phyloP scores from a whole-genome alignment of 192 early-diverging fungal genomes.

The Allomyces arbusculus region DNA sequence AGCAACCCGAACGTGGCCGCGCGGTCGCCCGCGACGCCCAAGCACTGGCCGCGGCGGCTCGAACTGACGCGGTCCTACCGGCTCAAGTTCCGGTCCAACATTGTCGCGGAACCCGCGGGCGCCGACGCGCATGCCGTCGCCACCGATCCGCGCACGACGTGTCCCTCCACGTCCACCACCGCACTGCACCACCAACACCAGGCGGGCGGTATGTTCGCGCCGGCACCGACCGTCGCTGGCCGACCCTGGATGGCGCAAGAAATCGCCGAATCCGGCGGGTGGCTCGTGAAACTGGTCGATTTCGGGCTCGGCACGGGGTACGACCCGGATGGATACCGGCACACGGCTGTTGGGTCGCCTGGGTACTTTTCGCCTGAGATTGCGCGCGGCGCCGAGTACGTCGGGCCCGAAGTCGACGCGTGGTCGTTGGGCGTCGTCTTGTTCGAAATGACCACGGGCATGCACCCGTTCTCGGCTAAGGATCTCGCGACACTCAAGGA shows the following conservation, averaged over 20 bases:
- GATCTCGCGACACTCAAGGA: neutral
- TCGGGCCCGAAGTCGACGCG: conserved; percentile 84
- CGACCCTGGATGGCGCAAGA: neutral
- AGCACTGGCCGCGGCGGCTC: neutral
- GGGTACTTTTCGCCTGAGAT: neutral
- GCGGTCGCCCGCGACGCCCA: neutral
- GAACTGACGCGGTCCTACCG: neutral
- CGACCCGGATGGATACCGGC: neutral
- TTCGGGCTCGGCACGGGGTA: neutral
- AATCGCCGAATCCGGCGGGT: neutral
- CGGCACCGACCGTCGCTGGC: neutral
- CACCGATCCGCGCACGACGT: neutral
- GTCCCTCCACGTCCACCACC: too few relatives aligned
- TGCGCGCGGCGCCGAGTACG: conserved; percentile 22
- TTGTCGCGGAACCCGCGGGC: neutral
- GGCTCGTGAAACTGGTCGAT: neutral
- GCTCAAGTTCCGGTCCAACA: neutral
- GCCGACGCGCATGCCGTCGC: neutral
- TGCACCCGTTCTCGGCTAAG: conserved; percentile 28
- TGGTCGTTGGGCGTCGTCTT: conserved; percentile 87
- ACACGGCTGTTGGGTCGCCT: neutral
- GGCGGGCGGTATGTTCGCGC: too few relatives aligned
- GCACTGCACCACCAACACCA: too few relatives aligned
- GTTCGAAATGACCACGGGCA: conserved; percentile 60
- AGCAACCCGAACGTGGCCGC: neutral